phyloP scores from a whole-genome alignment of 2,329 filamentous ascomycete species.

The Pyricularia pennisetigena region DNA sequence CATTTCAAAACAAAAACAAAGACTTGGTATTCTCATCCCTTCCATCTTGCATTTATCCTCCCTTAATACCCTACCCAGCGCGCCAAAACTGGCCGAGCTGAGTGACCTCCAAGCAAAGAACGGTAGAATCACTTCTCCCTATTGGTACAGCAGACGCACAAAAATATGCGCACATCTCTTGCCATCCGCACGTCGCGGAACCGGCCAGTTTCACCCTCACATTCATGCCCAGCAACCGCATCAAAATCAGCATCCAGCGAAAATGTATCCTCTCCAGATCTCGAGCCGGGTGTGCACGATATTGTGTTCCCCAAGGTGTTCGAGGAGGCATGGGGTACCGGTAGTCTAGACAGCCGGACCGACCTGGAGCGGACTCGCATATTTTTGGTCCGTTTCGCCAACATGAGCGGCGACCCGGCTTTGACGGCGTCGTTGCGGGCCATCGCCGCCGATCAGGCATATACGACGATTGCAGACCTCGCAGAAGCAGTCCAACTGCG shows the following conservation, averaged over 20 bases:
- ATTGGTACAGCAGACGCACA: neutral
- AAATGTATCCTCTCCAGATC: neutral
- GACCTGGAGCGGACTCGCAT: conserved; percentile 21
- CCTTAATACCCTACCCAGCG: too few species aligned
- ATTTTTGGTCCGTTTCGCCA: conserved; percentile 19
- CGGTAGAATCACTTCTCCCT: too few species aligned
- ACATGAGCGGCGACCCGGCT: conserved; percentile 16
- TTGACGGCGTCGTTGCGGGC: conserved; percentile 15
- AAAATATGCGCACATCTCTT: neutral
- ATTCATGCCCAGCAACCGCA: neutral
- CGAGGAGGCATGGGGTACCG: conserved; percentile 20
- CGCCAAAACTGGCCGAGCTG: too few species aligned
- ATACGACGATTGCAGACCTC: conserved; percentile 15
- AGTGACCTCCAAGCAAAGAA: too few species aligned
- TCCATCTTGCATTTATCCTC: too few species aligned
- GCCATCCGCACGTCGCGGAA: neutral
- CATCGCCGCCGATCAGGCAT: conserved; percentile 16
- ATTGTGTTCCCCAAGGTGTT: conserved; percentile 21
- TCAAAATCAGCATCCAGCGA: neutral
- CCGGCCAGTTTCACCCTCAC: neutral
- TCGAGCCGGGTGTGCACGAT: conserved; percentile 6
- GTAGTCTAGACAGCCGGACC: conserved; percentile 11
- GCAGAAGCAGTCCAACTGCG: conserved; percentile 17
- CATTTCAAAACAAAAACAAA: neutral
- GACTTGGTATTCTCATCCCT: too few species aligned